Evolutionary conservation across 2,329 filamentous ascomycete genomes (phyloP).

Genomic region (Helotiales sp.): DNA sequence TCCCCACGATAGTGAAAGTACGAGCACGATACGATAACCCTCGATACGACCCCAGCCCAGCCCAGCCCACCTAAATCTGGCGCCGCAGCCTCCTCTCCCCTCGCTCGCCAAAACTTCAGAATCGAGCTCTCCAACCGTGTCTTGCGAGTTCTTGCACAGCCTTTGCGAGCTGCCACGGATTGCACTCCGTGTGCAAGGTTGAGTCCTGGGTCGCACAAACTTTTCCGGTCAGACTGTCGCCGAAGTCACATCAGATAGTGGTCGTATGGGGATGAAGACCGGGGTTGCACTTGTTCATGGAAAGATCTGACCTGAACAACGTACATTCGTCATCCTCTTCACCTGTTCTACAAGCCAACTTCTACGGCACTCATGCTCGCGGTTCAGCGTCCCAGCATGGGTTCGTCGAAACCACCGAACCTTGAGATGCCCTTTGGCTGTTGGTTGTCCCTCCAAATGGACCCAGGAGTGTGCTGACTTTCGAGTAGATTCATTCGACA

Average conservation of each 20-base stretch:
- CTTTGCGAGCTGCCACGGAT: not conserved
- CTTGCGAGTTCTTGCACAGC: conserved; percentile 3
- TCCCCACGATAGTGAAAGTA: not conserved
- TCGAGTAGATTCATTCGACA: conserved; percentile 45
- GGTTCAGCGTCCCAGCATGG: conserved; percentile 57
- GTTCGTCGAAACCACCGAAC: conserved; percentile 57
- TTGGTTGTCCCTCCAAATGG: conserved; percentile 43
- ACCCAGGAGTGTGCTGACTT: conserved; percentile 14
- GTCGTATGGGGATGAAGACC: conserved; percentile 13
- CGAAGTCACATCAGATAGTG: conserved; percentile 5
- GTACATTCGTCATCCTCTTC: not conserved
- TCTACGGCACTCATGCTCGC: conserved; percentile 54
- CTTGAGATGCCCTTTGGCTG: conserved; percentile 65
- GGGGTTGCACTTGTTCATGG: conserved; percentile 13
- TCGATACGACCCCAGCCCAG: not conserved
- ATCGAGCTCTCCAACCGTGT: conserved; percentile 6
- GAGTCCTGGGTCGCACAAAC: conserved; percentile 1
- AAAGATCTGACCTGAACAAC: conserved; percentile 12
- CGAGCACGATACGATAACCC: not conserved
- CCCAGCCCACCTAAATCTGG: no score
- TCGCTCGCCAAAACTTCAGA: conserved; percentile 3
- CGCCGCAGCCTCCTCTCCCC: not conserved
- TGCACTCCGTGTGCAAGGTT: not conserved
- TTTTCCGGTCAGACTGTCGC: conserved; percentile 2
- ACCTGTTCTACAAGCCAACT: not conserved